Evolutionary conservation across 106 monocot genomes (phyloP).

Genomic region (Ottelia alismoides): DNA sequence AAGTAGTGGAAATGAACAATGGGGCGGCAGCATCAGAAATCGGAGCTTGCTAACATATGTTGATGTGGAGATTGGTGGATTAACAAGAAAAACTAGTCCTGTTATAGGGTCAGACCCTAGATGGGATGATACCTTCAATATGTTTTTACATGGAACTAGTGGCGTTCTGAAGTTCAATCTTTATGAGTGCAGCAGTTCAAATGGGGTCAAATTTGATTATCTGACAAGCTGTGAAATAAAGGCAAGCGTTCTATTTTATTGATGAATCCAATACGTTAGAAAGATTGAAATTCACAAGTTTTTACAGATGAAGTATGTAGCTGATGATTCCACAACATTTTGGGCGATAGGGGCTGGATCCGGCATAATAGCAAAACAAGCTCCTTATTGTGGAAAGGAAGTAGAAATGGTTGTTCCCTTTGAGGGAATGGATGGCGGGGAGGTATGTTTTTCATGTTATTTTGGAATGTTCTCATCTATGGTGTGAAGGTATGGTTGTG

Average conservation of each 20-base stretch:
- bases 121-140: constrained; percentile 80
- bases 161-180: constrained; percentile 74
- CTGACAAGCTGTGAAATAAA: constrained; percentile 87
- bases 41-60: constrained; percentile 42
- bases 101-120: constrained; percentile 34
- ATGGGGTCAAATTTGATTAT: constrained; percentile 60
- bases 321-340: constrained; percentile 87
- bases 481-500: too few species aligned
- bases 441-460: too few species aligned
- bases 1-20: constrained; percentile 9
- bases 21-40: constrained; percentile 7
- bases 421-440: constrained; percentile 54
- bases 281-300: too few species aligned
- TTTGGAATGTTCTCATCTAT: too few species aligned
- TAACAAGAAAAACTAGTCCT: constrained; percentile 55
- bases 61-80: constrained; percentile 69
- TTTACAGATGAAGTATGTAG: constrained; percentile 86
- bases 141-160: constrained; percentile 68
- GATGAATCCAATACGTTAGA: not conserved
- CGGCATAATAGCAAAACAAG: constrained; percentile 63
- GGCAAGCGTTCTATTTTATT: constrained; percentile 31
- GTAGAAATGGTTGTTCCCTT: constrained; percentile 88
- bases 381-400: constrained; percentile 58
- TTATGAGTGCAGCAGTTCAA: constrained; percentile 46
- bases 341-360: constrained; percentile 77